Percentiles rank a stretch among this genome's conserved stretches.
phyloP scores from a whole-genome alignment of 2,329 filamentous ascomycete species.

The Geosmithia morbida region DNA sequence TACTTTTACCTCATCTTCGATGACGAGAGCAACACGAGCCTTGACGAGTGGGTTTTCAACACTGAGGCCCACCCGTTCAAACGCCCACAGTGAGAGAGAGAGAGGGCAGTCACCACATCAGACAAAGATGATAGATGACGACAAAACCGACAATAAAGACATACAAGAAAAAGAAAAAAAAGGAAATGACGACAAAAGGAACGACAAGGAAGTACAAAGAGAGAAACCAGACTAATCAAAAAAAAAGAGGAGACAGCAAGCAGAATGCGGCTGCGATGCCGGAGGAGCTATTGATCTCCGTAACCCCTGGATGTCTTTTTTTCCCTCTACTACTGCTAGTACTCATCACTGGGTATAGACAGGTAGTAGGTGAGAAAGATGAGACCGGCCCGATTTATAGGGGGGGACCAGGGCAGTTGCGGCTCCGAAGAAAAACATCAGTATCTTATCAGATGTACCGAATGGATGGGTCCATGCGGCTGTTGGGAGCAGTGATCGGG shows the following conservation, averaged over 20 bases:
- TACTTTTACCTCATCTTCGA: conserved; percentile 65
- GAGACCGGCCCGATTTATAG: not conserved
- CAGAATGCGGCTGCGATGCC: not conserved
- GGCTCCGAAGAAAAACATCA: not conserved
- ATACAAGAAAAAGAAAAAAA: not conserved
- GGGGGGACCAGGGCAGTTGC: not conserved
- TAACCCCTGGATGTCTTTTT: too few relatives aligned
- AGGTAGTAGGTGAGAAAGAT: too few relatives aligned
- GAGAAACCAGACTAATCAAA: not conserved
- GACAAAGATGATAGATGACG: not conserved
- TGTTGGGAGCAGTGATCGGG: too few relatives aligned
- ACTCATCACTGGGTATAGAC: too few relatives aligned
- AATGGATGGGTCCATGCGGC: not conserved
- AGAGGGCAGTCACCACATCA: not conserved
- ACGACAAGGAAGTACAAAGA: not conserved
- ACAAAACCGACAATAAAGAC: too few relatives aligned
- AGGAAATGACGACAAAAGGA: too few relatives aligned
- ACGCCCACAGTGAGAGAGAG: conserved; percentile 10
- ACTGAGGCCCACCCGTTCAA: conserved; percentile 39
- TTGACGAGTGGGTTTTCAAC: conserved; percentile 58
- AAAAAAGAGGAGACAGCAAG: not conserved
- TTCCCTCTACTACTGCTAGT: too few relatives aligned
- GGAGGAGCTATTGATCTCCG: too few relatives aligned
- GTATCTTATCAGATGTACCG: not conserved
- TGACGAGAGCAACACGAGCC: conserved; percentile 43